phyloP scores from a whole-genome alignment of 805 yeast genomes.

The Nakazawaea ernobii region DNA sequence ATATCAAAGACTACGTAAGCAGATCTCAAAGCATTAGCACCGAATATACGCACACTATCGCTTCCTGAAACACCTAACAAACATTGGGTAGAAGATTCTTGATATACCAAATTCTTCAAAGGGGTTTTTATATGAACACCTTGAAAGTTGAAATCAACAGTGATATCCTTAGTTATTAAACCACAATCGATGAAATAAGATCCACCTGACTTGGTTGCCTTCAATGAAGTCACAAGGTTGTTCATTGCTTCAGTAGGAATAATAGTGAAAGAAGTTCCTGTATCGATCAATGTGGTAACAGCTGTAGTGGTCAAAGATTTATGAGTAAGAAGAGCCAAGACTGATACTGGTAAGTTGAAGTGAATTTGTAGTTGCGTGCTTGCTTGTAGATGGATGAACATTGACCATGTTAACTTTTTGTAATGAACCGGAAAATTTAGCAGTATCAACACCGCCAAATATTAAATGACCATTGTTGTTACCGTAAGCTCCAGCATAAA shows the following conservation, averaged over 20 bases:
- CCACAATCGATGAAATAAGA: slow-evolving; percentile 3
- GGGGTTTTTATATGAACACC: slow-evolving; percentile 9
- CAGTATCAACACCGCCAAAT: slow-evolving; percentile 63
- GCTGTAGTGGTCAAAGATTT: neutral
- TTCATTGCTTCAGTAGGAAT: slow-evolving; percentile 3
- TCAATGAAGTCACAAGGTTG: neutral
- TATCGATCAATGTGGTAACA: slow-evolving; percentile 2
- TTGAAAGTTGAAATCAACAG: slow-evolving; percentile 4
- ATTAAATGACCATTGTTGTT: slow-evolving; percentile 38
- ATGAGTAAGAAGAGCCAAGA: slow-evolving; percentile 1
- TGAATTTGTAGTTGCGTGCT: neutral
- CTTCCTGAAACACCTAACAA: slow-evolving; percentile 1
- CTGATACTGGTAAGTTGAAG: neutral
- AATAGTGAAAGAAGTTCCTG: slow-evolving; percentile 9
- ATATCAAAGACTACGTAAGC: slow-evolving; percentile 61
- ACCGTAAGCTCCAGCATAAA: slow-evolving; percentile 25
- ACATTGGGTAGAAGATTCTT: slow-evolving; percentile 2
- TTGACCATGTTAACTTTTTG: slow-evolving; percentile 33
- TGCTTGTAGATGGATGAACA: neutral
- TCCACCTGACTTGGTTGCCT: slow-evolving; percentile 3
- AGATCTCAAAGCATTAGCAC: slow-evolving; percentile 56
- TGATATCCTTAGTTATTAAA: slow-evolving; percentile 1
- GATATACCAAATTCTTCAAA: neutral
- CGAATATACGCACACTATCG: slow-evolving; percentile 33
- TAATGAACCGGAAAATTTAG: slow-evolving; percentile 45